phyloP scores from a whole-genome alignment of 768 basidiomycete genomes.

The Paxillus rubicundulus region DNA sequence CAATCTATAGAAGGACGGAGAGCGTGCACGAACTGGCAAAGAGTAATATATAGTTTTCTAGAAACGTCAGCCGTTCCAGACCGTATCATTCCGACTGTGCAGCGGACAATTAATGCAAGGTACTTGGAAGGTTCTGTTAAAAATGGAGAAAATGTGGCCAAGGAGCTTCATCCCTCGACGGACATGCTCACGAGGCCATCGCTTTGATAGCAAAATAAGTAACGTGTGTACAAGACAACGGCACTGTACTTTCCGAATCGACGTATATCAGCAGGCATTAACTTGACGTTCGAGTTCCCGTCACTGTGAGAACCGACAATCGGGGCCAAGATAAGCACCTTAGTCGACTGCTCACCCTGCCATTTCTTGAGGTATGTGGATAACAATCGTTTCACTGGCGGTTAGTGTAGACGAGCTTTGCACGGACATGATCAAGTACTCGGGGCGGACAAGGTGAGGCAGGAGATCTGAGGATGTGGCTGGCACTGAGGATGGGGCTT shows the following conservation, averaged over 20 bases:
- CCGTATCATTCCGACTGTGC: neutral
- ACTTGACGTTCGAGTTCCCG: too few species aligned
- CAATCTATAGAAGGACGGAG: neutral
- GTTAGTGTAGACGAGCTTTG: neutral
- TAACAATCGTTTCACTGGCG: too few species aligned
- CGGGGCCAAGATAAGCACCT: too few species aligned
- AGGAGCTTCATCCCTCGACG: neutral
- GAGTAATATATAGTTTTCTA: neutral
- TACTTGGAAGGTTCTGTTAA: neutral
- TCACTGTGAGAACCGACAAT: too few species aligned
- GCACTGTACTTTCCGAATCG: too few species aligned
- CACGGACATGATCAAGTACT: neutral
- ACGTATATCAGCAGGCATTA: too few species aligned
- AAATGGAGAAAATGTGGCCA: neutral
- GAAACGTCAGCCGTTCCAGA: neutral
- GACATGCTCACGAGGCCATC: neutral
- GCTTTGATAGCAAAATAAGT: neutral
- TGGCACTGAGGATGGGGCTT: neutral
- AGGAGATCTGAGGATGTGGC: neutral
- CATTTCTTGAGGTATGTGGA: too few species aligned
- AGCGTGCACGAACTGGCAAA: neutral
- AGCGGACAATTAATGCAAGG: neutral
- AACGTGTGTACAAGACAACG: neutral
- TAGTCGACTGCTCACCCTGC: neutral
- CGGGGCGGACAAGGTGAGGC: neutral